Evolutionary conservation across 495 filamentous ascomycete genomes (phyloP).

Genomic region (Neurospora discreta): DNA sequence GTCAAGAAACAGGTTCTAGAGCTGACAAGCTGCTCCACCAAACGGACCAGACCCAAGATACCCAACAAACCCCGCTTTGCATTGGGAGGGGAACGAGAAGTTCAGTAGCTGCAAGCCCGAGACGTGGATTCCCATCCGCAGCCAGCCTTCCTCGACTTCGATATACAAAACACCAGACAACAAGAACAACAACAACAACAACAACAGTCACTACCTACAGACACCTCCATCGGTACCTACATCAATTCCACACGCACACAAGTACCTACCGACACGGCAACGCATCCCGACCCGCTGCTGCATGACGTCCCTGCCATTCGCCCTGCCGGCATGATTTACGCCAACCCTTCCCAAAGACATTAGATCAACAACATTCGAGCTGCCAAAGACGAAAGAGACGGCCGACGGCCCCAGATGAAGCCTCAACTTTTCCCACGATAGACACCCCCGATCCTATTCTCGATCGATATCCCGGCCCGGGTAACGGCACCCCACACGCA

Average conservation of each 20-base stretch:
- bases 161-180: background rate
- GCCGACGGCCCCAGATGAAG: constrained; percentile 21
- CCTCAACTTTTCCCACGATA: constrained; percentile 16
- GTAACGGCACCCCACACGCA: constrained; percentile 37
- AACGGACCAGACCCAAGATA: background rate
- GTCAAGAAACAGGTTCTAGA: background rate
- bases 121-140: background rate
- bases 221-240: background rate
- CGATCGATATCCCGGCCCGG: constrained; percentile 32
- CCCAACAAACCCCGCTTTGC: background rate
- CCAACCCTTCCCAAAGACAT: background rate
- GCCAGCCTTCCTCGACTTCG: background rate
- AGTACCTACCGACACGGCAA: background rate
- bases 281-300: background rate
- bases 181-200: background rate
- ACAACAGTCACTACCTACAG: background rate
- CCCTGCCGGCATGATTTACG: constrained; percentile 4
- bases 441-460: constrained; percentile 8
- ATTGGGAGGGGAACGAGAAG: background rate
- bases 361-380: background rate
- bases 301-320: constrained; percentile 1
- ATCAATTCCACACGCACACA: background rate
- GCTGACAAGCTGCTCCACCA: background rate
- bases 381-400: background rate
- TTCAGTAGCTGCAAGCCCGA: too few species aligned